Evolutionary conservation across 495 filamentous ascomycete genomes (phyloP), one percentile per base, ranked within the genome.

Genomic region (Hypoxylon lenormandii): DNA sequence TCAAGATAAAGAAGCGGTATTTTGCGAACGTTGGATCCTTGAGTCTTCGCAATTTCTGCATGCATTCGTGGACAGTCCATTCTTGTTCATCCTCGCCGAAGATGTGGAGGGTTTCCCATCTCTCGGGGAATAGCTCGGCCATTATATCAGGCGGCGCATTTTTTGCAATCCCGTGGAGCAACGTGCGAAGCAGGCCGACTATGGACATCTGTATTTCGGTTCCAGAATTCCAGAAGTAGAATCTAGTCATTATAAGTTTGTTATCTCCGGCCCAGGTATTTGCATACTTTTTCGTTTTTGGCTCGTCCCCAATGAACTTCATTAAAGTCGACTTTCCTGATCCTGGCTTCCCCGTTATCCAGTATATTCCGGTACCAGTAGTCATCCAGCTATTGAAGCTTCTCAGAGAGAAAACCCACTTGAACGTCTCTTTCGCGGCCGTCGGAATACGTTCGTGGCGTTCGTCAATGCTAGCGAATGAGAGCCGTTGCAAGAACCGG

Each of bases 141-240:
- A 28, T 28, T 28, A 28, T 28, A 7, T 28, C 26, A 28, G 7
- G 26, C 26, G 26, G 26, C 3, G 26, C 26, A 7, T 28, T 28
- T 7, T 3, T 7, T 28, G 4, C 22, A 16, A 73, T 46, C 16
- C 73, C 60, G 12, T 28, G 15, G 6, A 77, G 55, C 1, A 77
- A 23, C 2, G 56, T 54, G 0, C 67, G 54, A 22, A 69, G 47
- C 18, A 77, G 37, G 7, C 66, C 72, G 5, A 56, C 55, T 16
- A 67, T 38, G 0, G 72, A 75, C 28, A 28, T 43, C n/a, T 77
- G 66, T 5, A 72, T 58, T 15, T 33, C 49, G 0, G 63, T 19
- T 0, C 74, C 72, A 2, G 26, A 28, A 28, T 28, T 28, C 26
- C 26, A 28, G 26, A 28, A 28, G 26, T 28, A 28, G 26, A 7